Percentiles rank a stretch among this genome's conserved stretches.
Evolutionary conservation across 495 filamentous ascomycete genomes (phyloP).

Genomic region (Aspergillus sclerotioniger): DNA sequence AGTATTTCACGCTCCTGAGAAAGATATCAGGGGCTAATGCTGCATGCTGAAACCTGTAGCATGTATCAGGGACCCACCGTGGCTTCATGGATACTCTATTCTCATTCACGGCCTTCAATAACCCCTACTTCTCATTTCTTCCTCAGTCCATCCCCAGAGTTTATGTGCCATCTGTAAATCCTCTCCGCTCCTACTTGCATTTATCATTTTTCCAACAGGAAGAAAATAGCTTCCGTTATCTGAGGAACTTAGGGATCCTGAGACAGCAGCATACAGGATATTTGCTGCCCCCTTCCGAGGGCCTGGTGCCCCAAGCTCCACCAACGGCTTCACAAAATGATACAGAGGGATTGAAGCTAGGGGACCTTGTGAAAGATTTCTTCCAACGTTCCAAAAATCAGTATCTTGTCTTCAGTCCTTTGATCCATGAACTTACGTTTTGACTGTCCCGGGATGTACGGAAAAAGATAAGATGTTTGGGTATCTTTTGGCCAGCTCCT

Average conservation of each 20-base stretch:
- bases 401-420: neutral
- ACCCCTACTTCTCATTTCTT: neutral
- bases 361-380: constrained; percentile 5
- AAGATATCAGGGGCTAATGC: neutral
- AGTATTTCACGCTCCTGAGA: neutral
- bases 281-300: constrained; percentile 5
- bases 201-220: neutral
- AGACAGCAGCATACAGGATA: constrained; percentile 4
- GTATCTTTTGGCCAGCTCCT: neutral
- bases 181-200: neutral
- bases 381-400: neutral
- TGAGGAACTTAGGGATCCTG: neutral
- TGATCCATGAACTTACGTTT: neutral
- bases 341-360: constrained; percentile 1
- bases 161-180: neutral
- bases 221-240: neutral
- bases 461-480: neutral
- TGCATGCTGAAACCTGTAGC: too few relatives aligned
- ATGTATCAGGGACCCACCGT: too few relatives aligned
- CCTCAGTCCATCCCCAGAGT: constrained; percentile 8
- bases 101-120: neutral
- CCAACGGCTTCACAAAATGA: constrained; percentile 4
- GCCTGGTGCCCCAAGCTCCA: constrained; percentile 5
- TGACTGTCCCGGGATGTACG: constrained; percentile 2
- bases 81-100: too few relatives aligned